These are phyloP conservation scores for Micractinium conductrix DNA, from an alignment of 139 green algal species.

Conservation along the genomic window DNA sequence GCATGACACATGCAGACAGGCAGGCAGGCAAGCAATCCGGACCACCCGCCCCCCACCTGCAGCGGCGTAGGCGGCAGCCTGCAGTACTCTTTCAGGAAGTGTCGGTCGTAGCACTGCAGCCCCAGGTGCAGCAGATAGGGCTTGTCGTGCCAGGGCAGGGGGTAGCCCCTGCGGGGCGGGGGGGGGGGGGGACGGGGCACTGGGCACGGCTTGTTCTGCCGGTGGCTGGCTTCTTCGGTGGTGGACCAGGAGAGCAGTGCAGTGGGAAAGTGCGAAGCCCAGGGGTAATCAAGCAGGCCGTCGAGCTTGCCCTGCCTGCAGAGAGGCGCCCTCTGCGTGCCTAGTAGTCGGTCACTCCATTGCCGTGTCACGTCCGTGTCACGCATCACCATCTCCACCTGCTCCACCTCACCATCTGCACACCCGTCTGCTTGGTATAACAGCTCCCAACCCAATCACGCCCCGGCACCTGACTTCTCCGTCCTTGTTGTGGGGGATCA, in stretches of 20 bases:
- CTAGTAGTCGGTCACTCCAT: too few relatives aligned
- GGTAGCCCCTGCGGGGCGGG: slow-evolving; percentile 36
- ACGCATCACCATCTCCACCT: too few relatives aligned
- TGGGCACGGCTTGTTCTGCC: background rate
- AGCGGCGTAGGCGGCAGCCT: slow-evolving; percentile 59
- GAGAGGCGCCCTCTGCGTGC: too few relatives aligned
- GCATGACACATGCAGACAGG: background rate
- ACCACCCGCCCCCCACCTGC: slow-evolving; percentile 38
- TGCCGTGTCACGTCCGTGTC: too few relatives aligned
- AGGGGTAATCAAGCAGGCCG: too few relatives aligned
- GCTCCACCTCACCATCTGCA: background rate
- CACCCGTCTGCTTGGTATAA: too few relatives aligned
- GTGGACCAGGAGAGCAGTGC: background rate
- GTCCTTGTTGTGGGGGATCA: slow-evolving; percentile 79
- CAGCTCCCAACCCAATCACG: background rate
- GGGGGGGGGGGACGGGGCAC: background rate
- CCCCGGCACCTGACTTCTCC: slow-evolving; percentile 30
- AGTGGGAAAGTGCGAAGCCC: background rate
- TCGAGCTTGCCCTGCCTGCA: too few relatives aligned
- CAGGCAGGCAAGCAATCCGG: background rate
- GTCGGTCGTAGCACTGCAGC: slow-evolving; percentile 70
- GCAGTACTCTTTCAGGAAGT: slow-evolving; percentile 68
- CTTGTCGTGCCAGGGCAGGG: slow-evolving; percentile 46
- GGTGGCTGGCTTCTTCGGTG: background rate
- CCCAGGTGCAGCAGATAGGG: slow-evolving; percentile 77